Conservation (phyloP, 352 stramenopile genomes). For the Aphanomyces astaci region DNA sequence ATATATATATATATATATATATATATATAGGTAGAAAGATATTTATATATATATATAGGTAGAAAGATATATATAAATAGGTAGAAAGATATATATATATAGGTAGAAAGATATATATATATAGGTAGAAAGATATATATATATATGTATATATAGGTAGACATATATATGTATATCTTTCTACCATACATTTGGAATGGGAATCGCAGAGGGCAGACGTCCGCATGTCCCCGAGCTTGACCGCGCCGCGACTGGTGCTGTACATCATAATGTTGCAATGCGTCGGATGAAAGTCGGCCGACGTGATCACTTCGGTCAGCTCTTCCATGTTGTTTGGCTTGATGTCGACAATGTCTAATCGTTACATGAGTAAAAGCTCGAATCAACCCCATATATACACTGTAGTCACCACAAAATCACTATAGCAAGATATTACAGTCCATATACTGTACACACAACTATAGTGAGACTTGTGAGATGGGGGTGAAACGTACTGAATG, state of each 20-base stretch:
- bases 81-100: no score
- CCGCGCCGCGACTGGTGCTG: constrained; percentile 85
- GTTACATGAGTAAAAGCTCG: constrained; percentile 3
- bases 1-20: no score
- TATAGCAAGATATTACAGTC: no score
- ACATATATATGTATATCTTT: no score
- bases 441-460: no score
- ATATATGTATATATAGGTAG: neutral
- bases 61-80: no score
- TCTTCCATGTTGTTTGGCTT: constrained; percentile 97
- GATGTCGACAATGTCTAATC: constrained; percentile 92
- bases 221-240: constrained; percentile 91
- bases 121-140: no score
- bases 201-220: constrained; percentile 82
- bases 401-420: no score
- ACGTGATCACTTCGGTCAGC: constrained; percentile 94
- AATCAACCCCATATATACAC: neutral
- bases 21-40: no score
- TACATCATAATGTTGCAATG: constrained; percentile 95
- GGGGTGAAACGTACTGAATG: constrained; percentile 78
- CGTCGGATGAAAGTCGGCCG: constrained; percentile 89
- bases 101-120: no score
- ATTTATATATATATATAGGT: no score
- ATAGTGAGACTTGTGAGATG: no score
- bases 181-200: constrained; percentile 52